These are phyloP conservation scores for Tausonia pullulans DNA, from an alignment of 1,284 basidiomycete genomes.

Conservation along the genomic window DNA sequence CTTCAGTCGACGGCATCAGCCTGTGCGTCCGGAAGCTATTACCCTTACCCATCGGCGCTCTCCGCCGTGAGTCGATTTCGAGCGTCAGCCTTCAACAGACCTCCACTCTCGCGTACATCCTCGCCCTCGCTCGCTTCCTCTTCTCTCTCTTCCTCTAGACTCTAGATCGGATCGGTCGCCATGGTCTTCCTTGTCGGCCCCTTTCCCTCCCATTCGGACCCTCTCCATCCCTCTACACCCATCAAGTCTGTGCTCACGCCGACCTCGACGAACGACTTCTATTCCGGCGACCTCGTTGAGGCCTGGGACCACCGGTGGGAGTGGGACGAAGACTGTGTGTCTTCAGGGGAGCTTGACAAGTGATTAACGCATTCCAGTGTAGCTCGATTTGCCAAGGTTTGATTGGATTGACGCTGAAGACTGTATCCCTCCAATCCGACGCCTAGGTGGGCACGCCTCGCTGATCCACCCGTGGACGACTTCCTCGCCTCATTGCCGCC, in stretches of 20 bases:
- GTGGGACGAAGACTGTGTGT: slow-evolving; percentile 20
- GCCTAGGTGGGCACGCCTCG: slow-evolving; percentile 15
- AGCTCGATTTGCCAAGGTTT: background rate
- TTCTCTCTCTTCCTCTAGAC: too few relatives aligned
- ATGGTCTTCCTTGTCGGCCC: background rate
- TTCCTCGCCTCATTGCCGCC: slow-evolving; percentile 18
- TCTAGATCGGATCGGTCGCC: too few relatives aligned
- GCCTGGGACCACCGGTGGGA: slow-evolving; percentile 20
- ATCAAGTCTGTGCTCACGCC: background rate
- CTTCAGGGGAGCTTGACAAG: slow-evolving; percentile 18
- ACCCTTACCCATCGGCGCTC: too few relatives aligned
- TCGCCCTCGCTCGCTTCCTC: too few relatives aligned
- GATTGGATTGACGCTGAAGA: background rate
- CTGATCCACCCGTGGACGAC: slow-evolving; percentile 19
- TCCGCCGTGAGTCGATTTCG: too few relatives aligned
- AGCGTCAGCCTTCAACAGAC: too few relatives aligned
- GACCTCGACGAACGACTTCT: background rate
- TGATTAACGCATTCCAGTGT: slow-evolving; percentile 4
- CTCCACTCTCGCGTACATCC: too few relatives aligned
- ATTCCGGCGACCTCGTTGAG: slow-evolving; percentile 18
- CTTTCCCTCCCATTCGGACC: background rate
- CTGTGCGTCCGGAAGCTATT: too few relatives aligned
- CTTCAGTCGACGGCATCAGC: too few relatives aligned
- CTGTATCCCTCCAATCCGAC: background rate
- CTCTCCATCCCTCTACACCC: background rate